These are phyloP conservation scores for Boechera divaricarpa DNA, from an alignment of 345 rosid species.

Conservation along the genomic window DNA sequence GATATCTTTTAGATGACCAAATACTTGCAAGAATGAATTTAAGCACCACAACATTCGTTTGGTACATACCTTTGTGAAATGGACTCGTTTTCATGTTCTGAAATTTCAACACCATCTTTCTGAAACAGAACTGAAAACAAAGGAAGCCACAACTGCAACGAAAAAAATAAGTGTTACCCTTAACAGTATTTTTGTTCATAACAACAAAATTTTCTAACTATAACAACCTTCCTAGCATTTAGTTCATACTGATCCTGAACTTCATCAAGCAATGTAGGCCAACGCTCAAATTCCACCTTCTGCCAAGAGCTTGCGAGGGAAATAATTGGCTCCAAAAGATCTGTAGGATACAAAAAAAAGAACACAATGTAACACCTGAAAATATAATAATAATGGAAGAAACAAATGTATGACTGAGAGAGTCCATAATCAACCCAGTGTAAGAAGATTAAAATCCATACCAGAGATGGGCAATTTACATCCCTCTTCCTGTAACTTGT, in stretches of 20 bases:
- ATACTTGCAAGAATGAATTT: slow-evolving; percentile 28
- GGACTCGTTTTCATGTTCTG: slow-evolving; percentile 53
- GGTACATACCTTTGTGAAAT: slow-evolving; percentile 64
- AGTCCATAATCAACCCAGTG: slow-evolving; percentile 7
- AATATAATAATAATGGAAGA: slow-evolving; percentile 6
- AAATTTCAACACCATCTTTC: slow-evolving; percentile 50
- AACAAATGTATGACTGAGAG: slow-evolving; percentile 13
- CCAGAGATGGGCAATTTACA: slow-evolving; percentile 75
- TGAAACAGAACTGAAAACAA: slow-evolving; percentile 73
- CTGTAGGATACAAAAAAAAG: slow-evolving; percentile 42
- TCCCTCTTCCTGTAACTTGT: slow-evolving; percentile 66
- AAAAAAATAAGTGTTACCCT: slow-evolving; percentile 28
- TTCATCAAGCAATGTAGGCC: slow-evolving; percentile 89
- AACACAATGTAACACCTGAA: slow-evolving; percentile 19
- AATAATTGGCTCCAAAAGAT: slow-evolving; percentile 68
- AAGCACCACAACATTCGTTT: slow-evolving; percentile 20
- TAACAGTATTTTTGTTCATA: slow-evolving; percentile 26
- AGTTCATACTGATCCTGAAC: slow-evolving; percentile 79
- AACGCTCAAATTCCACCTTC: slow-evolving; percentile 79
- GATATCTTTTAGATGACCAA: slow-evolving; percentile 33
- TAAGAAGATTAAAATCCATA: slow-evolving; percentile 38
- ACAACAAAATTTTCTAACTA: slow-evolving; percentile 15
- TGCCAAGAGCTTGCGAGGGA: slow-evolving; percentile 78
- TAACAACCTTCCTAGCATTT: slow-evolving; percentile 79
- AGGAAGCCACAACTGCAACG: slow-evolving; percentile 97